A percentile compares a stretch with the other conserved stretches of the same genome.
Conservation (phyloP, 768 basidiomycete species). For the Auriculariales sp. region DNA sequence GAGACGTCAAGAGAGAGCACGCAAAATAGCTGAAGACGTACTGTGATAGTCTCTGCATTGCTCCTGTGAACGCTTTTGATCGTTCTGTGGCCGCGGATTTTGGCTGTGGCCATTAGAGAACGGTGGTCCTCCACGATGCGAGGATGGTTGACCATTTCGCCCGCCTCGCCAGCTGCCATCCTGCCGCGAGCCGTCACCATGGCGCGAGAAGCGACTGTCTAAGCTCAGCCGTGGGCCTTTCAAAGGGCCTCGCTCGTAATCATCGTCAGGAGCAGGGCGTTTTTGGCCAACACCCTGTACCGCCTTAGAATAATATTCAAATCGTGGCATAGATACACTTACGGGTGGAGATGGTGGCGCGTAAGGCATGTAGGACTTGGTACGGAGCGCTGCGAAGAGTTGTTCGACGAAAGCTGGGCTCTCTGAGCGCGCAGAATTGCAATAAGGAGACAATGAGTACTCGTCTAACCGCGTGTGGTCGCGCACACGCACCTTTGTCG, state of each 20-base stretch:
- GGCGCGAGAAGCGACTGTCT: slow-evolving; percentile 57
- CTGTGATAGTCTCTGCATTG: slow-evolving; percentile 89
- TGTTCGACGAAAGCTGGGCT: slow-evolving; percentile 59
- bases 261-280: slow-evolving; percentile 48
- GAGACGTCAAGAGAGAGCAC: slow-evolving; percentile 2
- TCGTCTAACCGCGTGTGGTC: neutral
- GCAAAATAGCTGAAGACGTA: slow-evolving; percentile 25
- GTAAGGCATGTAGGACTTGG: slow-evolving; percentile 77
- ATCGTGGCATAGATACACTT: no score
- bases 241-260: slow-evolving; percentile 41
- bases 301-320: no score
- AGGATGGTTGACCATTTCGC: neutral
- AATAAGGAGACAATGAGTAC: neutral
- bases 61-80: slow-evolving; percentile 36
- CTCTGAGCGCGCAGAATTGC: slow-evolving; percentile 32
- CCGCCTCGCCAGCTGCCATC: neutral
- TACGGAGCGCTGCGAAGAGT: slow-evolving; percentile 71
- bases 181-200: slow-evolving; percentile 9
- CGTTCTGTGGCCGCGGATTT: neutral
- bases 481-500: slow-evolving; percentile 52
- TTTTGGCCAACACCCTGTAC: slow-evolving; percentile 41
- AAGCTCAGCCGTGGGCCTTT: slow-evolving; percentile 58
- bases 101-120: slow-evolving; percentile 1
- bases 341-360: slow-evolving; percentile 1
- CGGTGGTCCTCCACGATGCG: neutral